Conservation (phyloP, 441 rosid genomes). For the Bruguiera hainesii region DNA sequence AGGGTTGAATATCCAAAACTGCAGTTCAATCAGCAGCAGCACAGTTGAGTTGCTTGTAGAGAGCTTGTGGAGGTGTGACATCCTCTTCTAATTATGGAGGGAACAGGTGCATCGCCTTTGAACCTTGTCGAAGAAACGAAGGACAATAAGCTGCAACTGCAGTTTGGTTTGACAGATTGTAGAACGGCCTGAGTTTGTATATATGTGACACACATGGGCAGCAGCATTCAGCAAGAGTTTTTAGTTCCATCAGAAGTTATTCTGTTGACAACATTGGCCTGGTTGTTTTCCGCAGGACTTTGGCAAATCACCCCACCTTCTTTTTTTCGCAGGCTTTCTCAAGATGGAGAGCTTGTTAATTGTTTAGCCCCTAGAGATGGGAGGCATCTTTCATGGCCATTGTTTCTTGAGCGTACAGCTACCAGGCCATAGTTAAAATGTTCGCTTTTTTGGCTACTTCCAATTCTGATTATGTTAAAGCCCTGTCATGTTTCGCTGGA, state of each 20-base stretch:
- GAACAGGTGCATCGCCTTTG: neutral
- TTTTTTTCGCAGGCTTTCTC: constrained; percentile 35
- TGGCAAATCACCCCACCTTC: constrained; percentile 27
- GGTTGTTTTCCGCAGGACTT: constrained; percentile 33
- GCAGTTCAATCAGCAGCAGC: constrained; percentile 70
- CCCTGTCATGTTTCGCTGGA: constrained; percentile 28
- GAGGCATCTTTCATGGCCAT: constrained; percentile 35
- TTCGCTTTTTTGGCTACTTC: constrained; percentile 33
- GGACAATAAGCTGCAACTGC: constrained; percentile 6
- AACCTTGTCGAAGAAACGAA: neutral
- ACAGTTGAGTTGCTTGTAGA: constrained; percentile 56
- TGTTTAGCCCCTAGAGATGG: constrained; percentile 27
- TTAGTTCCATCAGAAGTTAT: constrained; percentile 14
- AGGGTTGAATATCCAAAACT: constrained; percentile 88
- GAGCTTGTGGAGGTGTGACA: constrained; percentile 88
- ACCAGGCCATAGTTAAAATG: constrained; percentile 31
- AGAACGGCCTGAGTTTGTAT: constrained; percentile 12
- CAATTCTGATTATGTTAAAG: constrained; percentile 9
- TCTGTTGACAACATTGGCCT: constrained; percentile 14
- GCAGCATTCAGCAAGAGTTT: constrained; percentile 34
- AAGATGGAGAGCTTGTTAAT: constrained; percentile 37
- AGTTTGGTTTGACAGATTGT: constrained; percentile 8
- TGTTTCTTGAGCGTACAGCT: constrained; percentile 40
- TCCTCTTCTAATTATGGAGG: constrained; percentile 46
- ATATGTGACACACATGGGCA: constrained; percentile 22